Evolutionary conservation across 495 filamentous ascomycete species (phyloP).

Genomic region (Xylaria flabelliformis): DNA sequence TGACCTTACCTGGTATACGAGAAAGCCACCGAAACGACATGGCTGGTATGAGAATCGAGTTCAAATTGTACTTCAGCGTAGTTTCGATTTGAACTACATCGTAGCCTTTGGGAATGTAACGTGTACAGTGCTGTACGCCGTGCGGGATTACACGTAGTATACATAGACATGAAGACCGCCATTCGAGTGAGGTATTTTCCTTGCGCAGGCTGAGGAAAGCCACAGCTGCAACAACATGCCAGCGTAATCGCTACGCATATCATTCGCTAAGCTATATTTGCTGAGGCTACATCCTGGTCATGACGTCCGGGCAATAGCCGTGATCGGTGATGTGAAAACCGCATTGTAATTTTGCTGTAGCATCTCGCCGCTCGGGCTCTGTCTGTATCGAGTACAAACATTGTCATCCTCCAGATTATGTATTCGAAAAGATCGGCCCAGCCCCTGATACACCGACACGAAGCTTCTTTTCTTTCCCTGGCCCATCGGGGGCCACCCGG

Average conservation of each 20-base stretch:
- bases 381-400: slow-evolving; percentile 4
- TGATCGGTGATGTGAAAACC: not conserved
- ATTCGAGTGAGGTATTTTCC: slow-evolving; percentile 24
- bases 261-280: not conserved
- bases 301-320: not conserved
- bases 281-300: slow-evolving; percentile 1
- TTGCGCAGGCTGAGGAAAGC: slow-evolving; percentile 12
- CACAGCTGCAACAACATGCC: slow-evolving; percentile 24
- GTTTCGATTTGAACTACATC: slow-evolving; percentile 2
- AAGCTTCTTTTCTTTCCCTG: not conserved
- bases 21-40: not conserved
- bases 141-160: not conserved
- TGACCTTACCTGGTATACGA: not conserved
- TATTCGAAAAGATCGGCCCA: not conserved
- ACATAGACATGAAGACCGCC: not conserved
- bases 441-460: slow-evolving; percentile 2
- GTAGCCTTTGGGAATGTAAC: slow-evolving; percentile 6
- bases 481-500: slow-evolving; percentile 3
- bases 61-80: not conserved
- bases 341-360: not conserved
- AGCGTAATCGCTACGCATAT: not conserved
- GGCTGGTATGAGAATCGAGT: not conserved
- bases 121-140: slow-evolving; percentile 20
- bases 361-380: not conserved
- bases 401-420: not conserved